Percentiles rank a stretch among this genome's conserved stretches.
Conservation (phyloP, 805 yeast genomes). For the Ascoidea rubescens region DNA sequence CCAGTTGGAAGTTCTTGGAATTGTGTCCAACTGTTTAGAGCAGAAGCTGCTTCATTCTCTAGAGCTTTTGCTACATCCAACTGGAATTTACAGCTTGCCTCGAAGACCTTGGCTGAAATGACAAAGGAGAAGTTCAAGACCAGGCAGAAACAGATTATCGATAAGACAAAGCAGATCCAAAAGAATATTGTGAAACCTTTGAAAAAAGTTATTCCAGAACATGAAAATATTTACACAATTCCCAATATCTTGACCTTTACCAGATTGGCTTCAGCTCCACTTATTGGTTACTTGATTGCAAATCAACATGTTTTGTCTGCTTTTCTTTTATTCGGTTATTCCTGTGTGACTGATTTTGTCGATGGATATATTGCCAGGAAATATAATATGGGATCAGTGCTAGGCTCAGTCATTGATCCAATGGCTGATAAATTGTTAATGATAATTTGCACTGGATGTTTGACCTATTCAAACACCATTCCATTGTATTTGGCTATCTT, state of each 20-base stretch:
- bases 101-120: too few relatives aligned
- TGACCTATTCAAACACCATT: slow-evolving; percentile 53
- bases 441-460: slow-evolving; percentile 71
- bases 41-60: too few relatives aligned
- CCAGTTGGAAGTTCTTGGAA: too few relatives aligned
- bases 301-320: slow-evolving; percentile 53
- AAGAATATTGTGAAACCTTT: slow-evolving; percentile 17
- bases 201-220: slow-evolving; percentile 21
- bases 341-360: slow-evolving; percentile 80
- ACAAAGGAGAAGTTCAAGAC: too few relatives aligned
- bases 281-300: slow-evolving; percentile 67
- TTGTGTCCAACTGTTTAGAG: too few relatives aligned
- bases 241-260: slow-evolving; percentile 81
- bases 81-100: too few relatives aligned
- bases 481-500: slow-evolving; percentile 56
- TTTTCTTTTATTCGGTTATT: slow-evolving; percentile 60
- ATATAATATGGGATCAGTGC: slow-evolving; percentile 60
- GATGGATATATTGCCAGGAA: slow-evolving; percentile 88
- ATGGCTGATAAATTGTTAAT: slow-evolving; percentile 87
- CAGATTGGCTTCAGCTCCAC: slow-evolving; percentile 71
- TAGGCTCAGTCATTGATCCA: slow-evolving; percentile 90
- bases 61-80: too few relatives aligned
- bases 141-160: neutral
- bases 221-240: slow-evolving; percentile 59
- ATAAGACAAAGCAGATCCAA: slow-evolving; percentile 3